Base-by-base conservation (phyloP, 2,329 filamentous ascomycete genomes). In the Scytalidium lignicola region DNA sequence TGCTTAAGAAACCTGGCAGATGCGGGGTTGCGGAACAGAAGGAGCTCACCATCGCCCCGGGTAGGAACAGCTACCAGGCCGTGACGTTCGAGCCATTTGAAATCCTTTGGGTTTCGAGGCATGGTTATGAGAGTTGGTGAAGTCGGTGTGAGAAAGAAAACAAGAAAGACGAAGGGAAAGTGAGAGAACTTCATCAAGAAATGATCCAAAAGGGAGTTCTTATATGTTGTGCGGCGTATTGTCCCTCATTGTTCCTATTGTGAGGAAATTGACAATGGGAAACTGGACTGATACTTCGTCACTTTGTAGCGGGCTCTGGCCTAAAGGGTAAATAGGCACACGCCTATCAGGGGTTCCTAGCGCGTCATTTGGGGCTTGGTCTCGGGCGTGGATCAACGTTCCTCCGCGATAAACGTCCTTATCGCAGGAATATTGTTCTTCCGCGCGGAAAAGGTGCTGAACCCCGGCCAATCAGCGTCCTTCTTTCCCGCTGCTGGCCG, bases 131-230 rank as follows among this genome's bases (percentile, higher is more conserved):
- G 32, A 37, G 32, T 37, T 13, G 4, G 32, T 13, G 15, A 4
- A 37, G 32, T 37, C 32, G n/a, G 5, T 5, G 32, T 37, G 32
- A 37, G 32, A 37, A 13, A 37, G 32, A 37, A 4, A n/a, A n/a
- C 15, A 17, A 37, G 32, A 13, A 37, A 5, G 32, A 37, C 32
- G 32, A 37, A n/a, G 32, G 15, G 10, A 37, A 26, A 26, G 23
- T 37, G 32, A 15, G 40, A 40, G 23, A 21, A 46, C 44, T 46
- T 19, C 44, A 46, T 46, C 28, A 46, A 46, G 44, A 8, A 12
- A 28, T n/a, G 32, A 13, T 17, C 7, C 8, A 17, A 37, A 13
- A 7, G 32, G 5, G 10, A 17, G 10, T 4, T 37, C 32, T 26
- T 43, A 43, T 8, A 21, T 12, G 15, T 23, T 21, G 41, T 4